phyloP scores from a whole-genome alignment of 1,284 basidiomycete genomes.

The Kwoniella shivajii region DNA sequence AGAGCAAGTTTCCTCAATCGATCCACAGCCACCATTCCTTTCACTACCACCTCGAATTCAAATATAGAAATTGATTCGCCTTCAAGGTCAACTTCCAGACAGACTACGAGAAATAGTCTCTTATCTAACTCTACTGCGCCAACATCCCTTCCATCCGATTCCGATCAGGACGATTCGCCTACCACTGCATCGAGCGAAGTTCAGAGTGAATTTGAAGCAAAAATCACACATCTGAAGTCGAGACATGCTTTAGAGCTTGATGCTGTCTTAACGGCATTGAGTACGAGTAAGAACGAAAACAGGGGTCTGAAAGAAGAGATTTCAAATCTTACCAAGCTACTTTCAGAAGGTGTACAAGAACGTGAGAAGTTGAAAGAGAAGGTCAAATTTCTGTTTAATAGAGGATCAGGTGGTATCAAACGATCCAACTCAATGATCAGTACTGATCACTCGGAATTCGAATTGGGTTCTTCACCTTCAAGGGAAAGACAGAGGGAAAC shows the following conservation, averaged over 20 bases:
- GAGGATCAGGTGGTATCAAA: neutral
- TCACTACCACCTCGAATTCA: neutral
- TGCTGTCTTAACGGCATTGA: constrained; percentile 51
- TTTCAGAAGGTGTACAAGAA: constrained; percentile 59
- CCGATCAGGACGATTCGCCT: neutral
- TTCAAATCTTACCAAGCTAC: constrained; percentile 62
- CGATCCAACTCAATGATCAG: constrained; percentile 1
- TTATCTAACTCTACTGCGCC: constrained; percentile 2
- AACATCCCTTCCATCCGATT: constrained; percentile 1
- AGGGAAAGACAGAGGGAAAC: neutral
- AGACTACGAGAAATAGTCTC: neutral
- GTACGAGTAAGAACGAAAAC: constrained; percentile 54
- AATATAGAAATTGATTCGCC: neutral
- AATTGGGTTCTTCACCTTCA: neutral
- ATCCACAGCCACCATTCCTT: neutral
- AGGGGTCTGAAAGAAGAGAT: constrained; percentile 63
- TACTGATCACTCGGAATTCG: neutral
- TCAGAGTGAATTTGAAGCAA: constrained; percentile 1
- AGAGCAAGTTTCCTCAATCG: constrained; percentile 13
- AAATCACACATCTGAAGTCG: constrained; percentile 17
- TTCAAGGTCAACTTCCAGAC: constrained; percentile 2
- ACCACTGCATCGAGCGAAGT: neutral
- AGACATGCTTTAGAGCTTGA: constrained; percentile 38
- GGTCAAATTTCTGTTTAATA: constrained; percentile 6
- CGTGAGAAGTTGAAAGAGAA: constrained; percentile 57